phyloP scores from a whole-genome alignment of 2,329 filamentous ascomycete species.

The Clarireedia paspali region DNA sequence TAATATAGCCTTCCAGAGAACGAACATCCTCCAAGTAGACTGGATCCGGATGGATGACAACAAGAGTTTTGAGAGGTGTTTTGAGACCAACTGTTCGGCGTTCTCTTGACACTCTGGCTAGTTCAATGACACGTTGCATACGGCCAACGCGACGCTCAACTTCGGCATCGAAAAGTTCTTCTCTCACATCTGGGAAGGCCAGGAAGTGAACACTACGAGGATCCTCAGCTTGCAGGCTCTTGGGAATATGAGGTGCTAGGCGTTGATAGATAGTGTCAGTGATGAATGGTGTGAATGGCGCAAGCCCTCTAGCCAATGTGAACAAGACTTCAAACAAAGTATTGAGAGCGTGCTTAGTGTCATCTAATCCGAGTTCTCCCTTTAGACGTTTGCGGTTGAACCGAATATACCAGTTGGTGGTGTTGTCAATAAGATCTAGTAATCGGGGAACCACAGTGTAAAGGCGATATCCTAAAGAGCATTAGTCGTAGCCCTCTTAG shows the following conservation, averaged over 20 bases:
- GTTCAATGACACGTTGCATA: conserved; percentile 95
- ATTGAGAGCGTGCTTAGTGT: conserved; percentile 86
- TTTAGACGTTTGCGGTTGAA: conserved; percentile 90
- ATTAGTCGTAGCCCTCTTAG: conserved; percentile 7
- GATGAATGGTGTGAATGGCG: conserved; percentile 92
- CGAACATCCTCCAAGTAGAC: conserved; percentile 82
- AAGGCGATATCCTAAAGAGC: conserved; percentile 51
- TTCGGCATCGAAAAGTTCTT: conserved; percentile 78
- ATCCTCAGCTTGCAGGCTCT: conserved; percentile 62
- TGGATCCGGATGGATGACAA: conserved; percentile 78
- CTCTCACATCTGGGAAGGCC: conserved; percentile 76
- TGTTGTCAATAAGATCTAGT: conserved; percentile 80
- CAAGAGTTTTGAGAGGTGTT: conserved; percentile 79
- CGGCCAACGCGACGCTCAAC: conserved; percentile 80
- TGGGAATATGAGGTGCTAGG: conserved; percentile 73
- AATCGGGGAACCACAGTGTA: conserved; percentile 90
- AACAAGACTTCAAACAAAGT: conserved; percentile 90
- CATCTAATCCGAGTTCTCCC: conserved; percentile 77
- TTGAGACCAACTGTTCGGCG: conserved; percentile 79
- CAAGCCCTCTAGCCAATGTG: conserved; percentile 78
- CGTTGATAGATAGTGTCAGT: conserved; percentile 90
- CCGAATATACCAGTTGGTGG: conserved; percentile 98
- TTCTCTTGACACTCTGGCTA: conserved; percentile 80
- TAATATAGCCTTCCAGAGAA: conserved; percentile 80
- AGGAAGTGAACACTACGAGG: conserved; percentile 87